Conservation (phyloP, 129 eudicot genomes). For the Chrysanthemum lavandulifolium region DNA sequence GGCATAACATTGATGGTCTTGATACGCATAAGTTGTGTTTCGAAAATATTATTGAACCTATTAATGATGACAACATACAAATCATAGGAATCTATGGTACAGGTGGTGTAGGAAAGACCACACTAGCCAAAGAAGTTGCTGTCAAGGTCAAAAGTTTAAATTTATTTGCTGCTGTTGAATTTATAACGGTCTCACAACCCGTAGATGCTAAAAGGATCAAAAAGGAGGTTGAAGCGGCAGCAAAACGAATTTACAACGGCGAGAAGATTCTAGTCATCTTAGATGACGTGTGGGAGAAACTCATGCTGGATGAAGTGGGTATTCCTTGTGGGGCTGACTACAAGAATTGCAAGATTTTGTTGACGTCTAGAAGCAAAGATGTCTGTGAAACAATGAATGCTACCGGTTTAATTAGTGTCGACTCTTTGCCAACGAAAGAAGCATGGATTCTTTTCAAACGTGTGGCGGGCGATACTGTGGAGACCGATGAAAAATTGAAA, state of each 20-base stretch:
- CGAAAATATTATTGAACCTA: too few species aligned
- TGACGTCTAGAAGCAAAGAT: not conserved
- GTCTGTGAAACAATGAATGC: not conserved
- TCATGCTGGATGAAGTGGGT: not conserved
- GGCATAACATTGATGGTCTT: too few species aligned
- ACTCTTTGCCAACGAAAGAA: not conserved
- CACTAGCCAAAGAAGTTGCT: slow-evolving; percentile 13
- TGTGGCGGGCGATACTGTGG: not conserved
- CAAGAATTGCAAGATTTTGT: not conserved
- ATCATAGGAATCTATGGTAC: not conserved
- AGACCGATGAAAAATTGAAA: not conserved
- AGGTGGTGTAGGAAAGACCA: slow-evolving; percentile 24
- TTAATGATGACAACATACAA: too few species aligned
- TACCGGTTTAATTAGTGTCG: not conserved
- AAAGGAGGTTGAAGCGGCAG: slow-evolving; percentile 5
- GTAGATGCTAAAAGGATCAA: not conserved
- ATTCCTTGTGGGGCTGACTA: not conserved
- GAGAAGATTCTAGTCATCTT: slow-evolving; percentile 6
- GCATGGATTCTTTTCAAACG: not conserved
- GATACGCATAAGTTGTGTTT: too few species aligned
- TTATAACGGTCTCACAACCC: not conserved
- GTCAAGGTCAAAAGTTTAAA: not conserved
- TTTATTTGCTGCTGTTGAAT: not conserved
- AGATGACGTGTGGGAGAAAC: not conserved
- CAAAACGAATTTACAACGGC: not conserved